A percentile compares a stretch with the other conserved stretches of the same genome.
Evolutionary conservation across 768 basidiomycete species (phyloP).

Genomic region (Fomitopsis serialis): DNA sequence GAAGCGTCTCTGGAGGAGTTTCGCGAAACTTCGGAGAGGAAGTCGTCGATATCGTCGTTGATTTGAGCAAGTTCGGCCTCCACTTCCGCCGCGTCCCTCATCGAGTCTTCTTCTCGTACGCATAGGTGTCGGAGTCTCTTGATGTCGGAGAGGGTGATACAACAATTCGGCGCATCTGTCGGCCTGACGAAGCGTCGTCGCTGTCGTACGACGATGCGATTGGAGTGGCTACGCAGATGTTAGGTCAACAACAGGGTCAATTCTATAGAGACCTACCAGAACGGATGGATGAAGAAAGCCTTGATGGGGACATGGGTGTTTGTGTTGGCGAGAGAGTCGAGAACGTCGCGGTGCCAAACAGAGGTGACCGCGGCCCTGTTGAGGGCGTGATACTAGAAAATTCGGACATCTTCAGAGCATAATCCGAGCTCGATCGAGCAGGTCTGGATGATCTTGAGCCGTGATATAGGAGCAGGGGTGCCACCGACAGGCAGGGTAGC

Average conservation of each 20-base stretch:
- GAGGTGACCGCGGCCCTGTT: slow-evolving; percentile 47
- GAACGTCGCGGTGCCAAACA: slow-evolving; percentile 55
- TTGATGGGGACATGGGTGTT: slow-evolving; percentile 54
- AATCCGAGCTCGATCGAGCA: background rate
- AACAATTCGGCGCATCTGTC: slow-evolving; percentile 46
- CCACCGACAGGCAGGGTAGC: background rate
- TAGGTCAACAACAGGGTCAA: background rate
- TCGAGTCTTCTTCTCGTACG: slow-evolving; percentile 51
- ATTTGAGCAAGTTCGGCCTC: slow-evolving; percentile 58
- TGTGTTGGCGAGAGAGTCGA: slow-evolving; percentile 46
- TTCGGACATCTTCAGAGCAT: slow-evolving; percentile 28
- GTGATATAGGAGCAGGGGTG: background rate
- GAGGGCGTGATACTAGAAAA: slow-evolving; percentile 27
- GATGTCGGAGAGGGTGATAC: slow-evolving; percentile 47
- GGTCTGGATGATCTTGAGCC: background rate
- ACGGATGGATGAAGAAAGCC: slow-evolving; percentile 49
- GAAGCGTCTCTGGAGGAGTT: slow-evolving; percentile 24
- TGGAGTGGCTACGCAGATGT: slow-evolving; percentile 33
- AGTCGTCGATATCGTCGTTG: slow-evolving; percentile 61
- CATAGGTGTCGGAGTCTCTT: slow-evolving; percentile 47
- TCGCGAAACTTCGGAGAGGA: slow-evolving; percentile 58
- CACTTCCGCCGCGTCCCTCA: slow-evolving; percentile 48
- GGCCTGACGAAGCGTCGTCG: slow-evolving; percentile 40
- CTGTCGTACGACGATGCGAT: slow-evolving; percentile 42
- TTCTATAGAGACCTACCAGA: slow-evolving; percentile 40